Evolutionary conservation across 257 asterid genomes (phyloP), one percentile per base, ranked within the genome.

Genomic region (Anisodus acutangulus): DNA sequence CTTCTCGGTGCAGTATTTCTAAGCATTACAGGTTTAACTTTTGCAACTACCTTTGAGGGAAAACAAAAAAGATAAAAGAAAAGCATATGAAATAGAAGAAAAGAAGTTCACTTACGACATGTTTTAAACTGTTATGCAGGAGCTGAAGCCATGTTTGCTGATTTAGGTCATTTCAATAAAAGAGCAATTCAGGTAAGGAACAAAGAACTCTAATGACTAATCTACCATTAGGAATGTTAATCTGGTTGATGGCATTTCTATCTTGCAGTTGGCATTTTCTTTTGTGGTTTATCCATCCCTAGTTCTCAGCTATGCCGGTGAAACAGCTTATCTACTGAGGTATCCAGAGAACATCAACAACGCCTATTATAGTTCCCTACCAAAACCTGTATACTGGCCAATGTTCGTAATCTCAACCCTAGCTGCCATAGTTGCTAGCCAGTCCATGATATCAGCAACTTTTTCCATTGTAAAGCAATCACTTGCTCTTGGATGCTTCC

Each of bases 61-160:
- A 35, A 53, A n/a, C 6, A 26, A 67, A 63, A 3, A 31, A 67
- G 1, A 68, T 8, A 35, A 37, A 35, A 16, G 9, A 59, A 39
- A 19, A 19, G 9, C 22, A 81, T 47, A 37, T 62, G 8, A 22
- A 17, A 60, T 47, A 17, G 19, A 11, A 47, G 47, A 67, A 43
- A n/a, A 11, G 13, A 47, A 47, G 58, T 39, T 64, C 43, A 55
- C 17, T 35, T 9, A 22, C 39, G 1, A 47, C 60, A 17, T 64
- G 76, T 47, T 82, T 55, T 82, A 82, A 63, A 82, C 26, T n/a
- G 37, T 51, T 26, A 78, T 64, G 68, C 84, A 90, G 97, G 94
- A 69, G 97, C 93, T 8, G 95, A 93, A 87, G 97, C 95, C 57
- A 93, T 93, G 97, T 91, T 93, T 90, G 94, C 96, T 47, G 97